phyloP scores from a whole-genome alignment of 169 alveolate species.

The Eimeria acervulina region DNA sequence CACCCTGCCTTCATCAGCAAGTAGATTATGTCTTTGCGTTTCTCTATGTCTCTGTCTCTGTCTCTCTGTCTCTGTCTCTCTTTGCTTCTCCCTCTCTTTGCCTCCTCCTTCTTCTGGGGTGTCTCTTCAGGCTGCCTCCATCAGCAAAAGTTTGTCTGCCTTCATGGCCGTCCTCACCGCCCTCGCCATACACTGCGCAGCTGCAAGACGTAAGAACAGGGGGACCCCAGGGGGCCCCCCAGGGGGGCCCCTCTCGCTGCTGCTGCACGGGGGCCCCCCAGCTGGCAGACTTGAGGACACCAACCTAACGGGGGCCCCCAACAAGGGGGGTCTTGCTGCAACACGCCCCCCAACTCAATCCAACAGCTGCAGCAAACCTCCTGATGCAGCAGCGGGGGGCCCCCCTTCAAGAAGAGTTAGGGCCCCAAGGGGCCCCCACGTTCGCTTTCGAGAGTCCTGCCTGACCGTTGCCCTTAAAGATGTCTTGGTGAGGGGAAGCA shows the following conservation, averaged over 20 bases:
- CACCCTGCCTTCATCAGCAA: slow-evolving; percentile 30
- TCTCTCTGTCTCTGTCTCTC: too few relatives aligned
- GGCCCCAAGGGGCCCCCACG: slow-evolving; percentile 55
- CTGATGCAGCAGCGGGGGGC: neutral
- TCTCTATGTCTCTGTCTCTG: too few relatives aligned
- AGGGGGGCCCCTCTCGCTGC: neutral
- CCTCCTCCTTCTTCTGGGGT: neutral
- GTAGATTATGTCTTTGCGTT: too few relatives aligned
- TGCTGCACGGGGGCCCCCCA: neutral
- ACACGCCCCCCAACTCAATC: neutral
- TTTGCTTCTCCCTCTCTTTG: too few relatives aligned
- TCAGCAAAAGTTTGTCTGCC: slow-evolving; percentile 51
- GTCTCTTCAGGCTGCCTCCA: slow-evolving; percentile 26
- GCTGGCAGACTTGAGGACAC: neutral
- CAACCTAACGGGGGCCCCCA: neutral
- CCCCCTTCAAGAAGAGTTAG: neutral
- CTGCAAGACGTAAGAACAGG: neutral
- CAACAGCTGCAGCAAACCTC: neutral
- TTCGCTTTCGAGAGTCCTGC: slow-evolving; percentile 51
- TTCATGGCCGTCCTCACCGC: slow-evolving; percentile 40
- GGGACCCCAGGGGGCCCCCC: neutral
- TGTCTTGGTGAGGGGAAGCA: slow-evolving; percentile 1
- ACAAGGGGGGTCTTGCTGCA: neutral
- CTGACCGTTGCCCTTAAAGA: slow-evolving; percentile 16
- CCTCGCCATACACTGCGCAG: slow-evolving; percentile 51